Evolutionary conservation across 345 rosid genomes (phyloP).

Genomic region (Pistacia vera): DNA sequence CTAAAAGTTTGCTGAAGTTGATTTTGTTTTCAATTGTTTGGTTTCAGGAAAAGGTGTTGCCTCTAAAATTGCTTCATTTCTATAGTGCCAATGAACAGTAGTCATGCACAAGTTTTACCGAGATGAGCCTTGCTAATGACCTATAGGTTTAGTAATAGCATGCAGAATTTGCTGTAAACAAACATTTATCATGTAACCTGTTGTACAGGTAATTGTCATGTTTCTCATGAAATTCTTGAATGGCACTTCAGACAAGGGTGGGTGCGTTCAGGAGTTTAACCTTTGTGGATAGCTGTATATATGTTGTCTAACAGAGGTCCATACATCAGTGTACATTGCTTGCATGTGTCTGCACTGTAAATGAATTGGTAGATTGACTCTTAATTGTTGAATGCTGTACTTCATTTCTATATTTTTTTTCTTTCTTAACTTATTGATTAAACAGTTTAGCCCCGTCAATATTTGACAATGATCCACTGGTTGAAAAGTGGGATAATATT

Average conservation of each 20-base stretch:
- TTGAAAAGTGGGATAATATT: too few species aligned
- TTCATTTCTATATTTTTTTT: not conserved
- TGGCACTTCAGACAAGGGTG: not conserved
- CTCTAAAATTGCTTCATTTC: constrained; percentile 65
- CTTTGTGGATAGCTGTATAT: constrained; percentile 26
- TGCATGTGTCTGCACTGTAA: constrained; percentile 33
- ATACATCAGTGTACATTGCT: constrained; percentile 31
- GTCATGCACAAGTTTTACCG: not conserved
- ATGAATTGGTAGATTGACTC: constrained; percentile 20
- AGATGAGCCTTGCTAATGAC: constrained; percentile 9
- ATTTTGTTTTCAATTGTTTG: not conserved
- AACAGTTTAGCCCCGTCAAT: too few species aligned
- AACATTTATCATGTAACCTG: constrained; percentile 3
- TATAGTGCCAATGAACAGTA: constrained; percentile 47
- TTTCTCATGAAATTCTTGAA: constrained; percentile 1
- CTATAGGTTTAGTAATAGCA: constrained; percentile 4
- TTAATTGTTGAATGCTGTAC: not conserved
- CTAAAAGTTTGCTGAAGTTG: not conserved
- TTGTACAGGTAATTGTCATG: constrained; percentile 13
- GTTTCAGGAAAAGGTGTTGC: constrained; percentile 60
- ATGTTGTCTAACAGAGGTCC: constrained; percentile 29
- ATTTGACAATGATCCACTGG: too few species aligned
- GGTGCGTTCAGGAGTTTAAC: constrained; percentile 13
- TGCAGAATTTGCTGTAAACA: constrained; percentile 17
- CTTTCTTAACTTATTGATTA: too few species aligned